phyloP scores from a whole-genome alignment of 257 asterid species.

The Capsicum chinense region DNA sequence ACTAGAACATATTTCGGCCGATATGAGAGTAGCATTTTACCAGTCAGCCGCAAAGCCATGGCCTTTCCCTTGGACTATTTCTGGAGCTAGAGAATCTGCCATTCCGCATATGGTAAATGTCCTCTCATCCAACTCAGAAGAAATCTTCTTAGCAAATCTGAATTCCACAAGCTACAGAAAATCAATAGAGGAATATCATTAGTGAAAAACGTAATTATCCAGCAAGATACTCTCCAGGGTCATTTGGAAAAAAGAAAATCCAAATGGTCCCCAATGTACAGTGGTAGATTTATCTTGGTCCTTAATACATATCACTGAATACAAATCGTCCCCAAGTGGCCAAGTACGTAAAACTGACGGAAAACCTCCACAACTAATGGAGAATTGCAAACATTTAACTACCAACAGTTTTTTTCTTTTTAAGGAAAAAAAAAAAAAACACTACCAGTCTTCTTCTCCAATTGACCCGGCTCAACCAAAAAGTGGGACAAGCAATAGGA shows the following conservation, averaged over 20 bases:
- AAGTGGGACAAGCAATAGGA: slow-evolving; percentile 8
- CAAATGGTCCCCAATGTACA: not conserved
- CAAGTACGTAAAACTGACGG: slow-evolving; percentile 8
- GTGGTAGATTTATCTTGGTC: not conserved
- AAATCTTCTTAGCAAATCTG: slow-evolving; percentile 80
- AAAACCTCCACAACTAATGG: not conserved
- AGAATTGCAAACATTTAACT: not conserved
- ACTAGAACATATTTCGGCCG: not conserved
- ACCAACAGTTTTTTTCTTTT: not conserved
- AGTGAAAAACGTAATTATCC: not conserved
- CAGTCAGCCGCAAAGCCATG: slow-evolving; percentile 92
- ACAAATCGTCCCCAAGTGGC: not conserved
- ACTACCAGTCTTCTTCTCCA: not conserved
- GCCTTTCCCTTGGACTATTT: slow-evolving; percentile 91
- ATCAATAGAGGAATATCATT: slow-evolving; percentile 44
- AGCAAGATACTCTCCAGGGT: not conserved
- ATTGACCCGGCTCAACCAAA: not conserved
- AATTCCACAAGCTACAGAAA: slow-evolving; percentile 84
- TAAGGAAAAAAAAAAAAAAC: not conserved
- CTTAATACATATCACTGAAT: not conserved
- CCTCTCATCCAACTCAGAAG: slow-evolving; percentile 63
- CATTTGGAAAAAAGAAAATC: not conserved
- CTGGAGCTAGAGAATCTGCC: slow-evolving; percentile 92
- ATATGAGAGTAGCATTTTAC: slow-evolving; percentile 48
- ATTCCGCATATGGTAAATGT: slow-evolving; percentile 86